Evolutionary conservation across 495 filamentous ascomycete genomes (phyloP).

Genomic region (Trypethelium eluteriae): DNA sequence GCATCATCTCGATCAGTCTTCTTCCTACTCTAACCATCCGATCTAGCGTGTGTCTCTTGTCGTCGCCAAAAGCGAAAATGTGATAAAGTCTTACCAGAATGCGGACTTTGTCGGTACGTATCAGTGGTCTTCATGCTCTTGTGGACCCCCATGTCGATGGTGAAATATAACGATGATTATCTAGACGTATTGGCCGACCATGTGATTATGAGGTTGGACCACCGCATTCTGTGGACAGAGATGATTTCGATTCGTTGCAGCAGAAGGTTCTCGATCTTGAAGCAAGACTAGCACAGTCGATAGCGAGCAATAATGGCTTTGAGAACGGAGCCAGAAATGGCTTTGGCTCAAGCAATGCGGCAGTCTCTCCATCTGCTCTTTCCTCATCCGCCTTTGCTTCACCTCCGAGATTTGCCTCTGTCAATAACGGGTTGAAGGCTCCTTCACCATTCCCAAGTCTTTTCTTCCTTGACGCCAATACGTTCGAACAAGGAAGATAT

Average conservation of each 20-base stretch:
- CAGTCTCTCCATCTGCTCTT: conserved; percentile 3
- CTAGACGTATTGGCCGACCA: conserved; percentile 32
- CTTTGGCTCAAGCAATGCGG: conserved; percentile 4
- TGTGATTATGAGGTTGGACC: conserved; percentile 40
- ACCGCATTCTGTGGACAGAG: conserved; percentile 30
- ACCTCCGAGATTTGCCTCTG: not conserved
- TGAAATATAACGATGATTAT: not conserved
- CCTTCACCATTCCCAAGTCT: conserved; percentile 20
- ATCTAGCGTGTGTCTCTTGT: conserved; percentile 21
- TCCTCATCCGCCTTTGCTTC: not conserved
- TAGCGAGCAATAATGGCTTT: conserved; percentile 23
- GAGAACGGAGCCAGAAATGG: conserved; percentile 9
- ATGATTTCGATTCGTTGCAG: conserved; percentile 37
- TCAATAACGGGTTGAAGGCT: conserved; percentile 2
- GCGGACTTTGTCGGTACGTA: conserved; percentile 17
- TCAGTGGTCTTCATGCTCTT: no score
- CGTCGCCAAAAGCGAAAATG: conserved; percentile 46
- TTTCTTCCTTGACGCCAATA: conserved; percentile 28
- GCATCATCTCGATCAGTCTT: not conserved
- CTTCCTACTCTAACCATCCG: not conserved
- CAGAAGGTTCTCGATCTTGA: conserved; percentile 39
- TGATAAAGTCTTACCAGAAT: conserved; percentile 41
- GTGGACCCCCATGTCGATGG: not conserved
- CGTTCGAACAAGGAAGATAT: conserved; percentile 24
- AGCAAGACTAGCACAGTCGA: conserved; percentile 19